Conservation (phyloP, 176 grass and related monocot genomes). For the Lolium multiflorum region DNA sequence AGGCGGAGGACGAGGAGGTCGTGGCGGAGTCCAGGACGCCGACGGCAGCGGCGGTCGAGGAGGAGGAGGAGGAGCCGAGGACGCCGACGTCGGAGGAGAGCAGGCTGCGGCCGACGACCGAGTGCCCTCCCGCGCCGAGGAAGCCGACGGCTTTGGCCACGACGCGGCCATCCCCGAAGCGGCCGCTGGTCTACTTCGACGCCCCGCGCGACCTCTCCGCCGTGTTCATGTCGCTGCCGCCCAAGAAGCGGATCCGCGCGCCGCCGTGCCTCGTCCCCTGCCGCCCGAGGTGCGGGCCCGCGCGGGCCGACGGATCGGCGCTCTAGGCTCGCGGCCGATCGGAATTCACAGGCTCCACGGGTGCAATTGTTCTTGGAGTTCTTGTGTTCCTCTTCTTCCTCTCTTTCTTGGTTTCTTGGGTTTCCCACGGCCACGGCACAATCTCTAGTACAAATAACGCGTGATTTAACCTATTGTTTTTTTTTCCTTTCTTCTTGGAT, state of each 20-base stretch:
- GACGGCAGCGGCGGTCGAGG: background rate
- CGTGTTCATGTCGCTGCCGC: constrained; percentile 58
- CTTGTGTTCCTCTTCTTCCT: background rate
- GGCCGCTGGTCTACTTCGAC: constrained; percentile 32
- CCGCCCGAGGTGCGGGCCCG: constrained; percentile 75
- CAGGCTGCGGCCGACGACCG: constrained; percentile 42
- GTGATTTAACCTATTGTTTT: constrained; percentile 9
- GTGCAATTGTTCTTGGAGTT: constrained; percentile 24
- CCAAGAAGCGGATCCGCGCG: constrained; percentile 71
- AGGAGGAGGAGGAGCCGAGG: constrained; percentile 31
- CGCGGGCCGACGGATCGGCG: constrained; percentile 29
- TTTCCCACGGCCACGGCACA: constrained; percentile 42
- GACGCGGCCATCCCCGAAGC: constrained; percentile 24
- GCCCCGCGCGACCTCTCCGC: constrained; percentile 64
- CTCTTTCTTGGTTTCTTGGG: constrained; percentile 13
- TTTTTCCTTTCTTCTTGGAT: background rate
- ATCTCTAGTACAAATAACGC: constrained; percentile 55
- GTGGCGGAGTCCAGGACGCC: constrained; percentile 2
- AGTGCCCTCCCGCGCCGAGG: constrained; percentile 64
- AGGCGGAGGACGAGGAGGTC: background rate
- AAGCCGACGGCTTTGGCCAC: constrained; percentile 33
- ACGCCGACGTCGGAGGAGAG: constrained; percentile 72
- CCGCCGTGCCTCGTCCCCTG: constrained; percentile 46
- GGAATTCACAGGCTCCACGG: constrained; percentile 23
- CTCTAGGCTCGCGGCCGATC: background rate